Conservation (phyloP, 1,139 yeast species). For the Hyphopichia pseudoburtonii region DNA sequence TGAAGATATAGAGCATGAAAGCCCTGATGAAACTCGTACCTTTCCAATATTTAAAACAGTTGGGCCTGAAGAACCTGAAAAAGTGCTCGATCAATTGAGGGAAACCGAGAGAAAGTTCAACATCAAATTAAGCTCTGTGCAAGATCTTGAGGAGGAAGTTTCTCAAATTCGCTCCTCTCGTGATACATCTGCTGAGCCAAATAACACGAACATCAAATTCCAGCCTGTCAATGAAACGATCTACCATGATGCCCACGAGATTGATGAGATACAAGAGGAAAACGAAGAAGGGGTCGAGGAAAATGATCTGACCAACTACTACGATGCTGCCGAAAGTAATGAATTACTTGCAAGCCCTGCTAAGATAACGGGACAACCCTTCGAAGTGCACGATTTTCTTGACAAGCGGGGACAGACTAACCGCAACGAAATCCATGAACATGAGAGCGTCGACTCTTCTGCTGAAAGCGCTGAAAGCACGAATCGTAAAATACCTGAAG, state of each 20-base stretch:
- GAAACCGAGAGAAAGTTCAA: slow-evolving; percentile 34
- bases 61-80: slow-evolving; percentile 31
- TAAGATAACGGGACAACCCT: too few relatives aligned
- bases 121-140: slow-evolving; percentile 31
- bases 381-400: too few relatives aligned
- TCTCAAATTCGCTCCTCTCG: slow-evolving; percentile 3
- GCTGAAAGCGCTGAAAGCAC: too few relatives aligned
- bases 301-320: neutral
- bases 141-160: slow-evolving; percentile 25
- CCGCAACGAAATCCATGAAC: too few relatives aligned
- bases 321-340: slow-evolving; percentile 3
- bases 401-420: too few relatives aligned
- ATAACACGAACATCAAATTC: neutral
- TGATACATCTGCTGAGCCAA: neutral
- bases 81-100: slow-evolving; percentile 25
- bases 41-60: slow-evolving; percentile 33
- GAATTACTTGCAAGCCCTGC: too few relatives aligned
- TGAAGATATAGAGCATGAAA: slow-evolving; percentile 4
- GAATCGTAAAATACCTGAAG: too few relatives aligned
- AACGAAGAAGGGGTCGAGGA: slow-evolving; percentile 5
- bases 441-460: too few relatives aligned
- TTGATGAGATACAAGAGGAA: slow-evolving; percentile 5
- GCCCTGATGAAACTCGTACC: slow-evolving; percentile 5
- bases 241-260: slow-evolving; percentile 4
- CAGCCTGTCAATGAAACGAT: neutral